Percentiles rank a stretch among this genome's conserved stretches.
Evolutionary conservation across 140 eudicot species (phyloP).

Genomic region (Bidens hawaiensis): DNA sequence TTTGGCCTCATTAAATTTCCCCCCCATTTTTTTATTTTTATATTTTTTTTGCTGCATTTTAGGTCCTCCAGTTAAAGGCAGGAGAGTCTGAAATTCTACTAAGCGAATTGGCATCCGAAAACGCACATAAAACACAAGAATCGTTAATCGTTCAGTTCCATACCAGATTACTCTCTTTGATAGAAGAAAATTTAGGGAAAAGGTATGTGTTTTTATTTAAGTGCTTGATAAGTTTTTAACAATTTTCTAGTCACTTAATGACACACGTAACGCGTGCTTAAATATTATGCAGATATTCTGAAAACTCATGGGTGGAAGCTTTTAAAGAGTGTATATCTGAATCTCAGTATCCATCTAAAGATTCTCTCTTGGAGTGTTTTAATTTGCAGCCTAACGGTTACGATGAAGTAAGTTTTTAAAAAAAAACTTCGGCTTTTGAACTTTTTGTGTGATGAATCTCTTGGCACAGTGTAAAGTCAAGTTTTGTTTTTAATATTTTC

Average conservation of each 20-base stretch:
- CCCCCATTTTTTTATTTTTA: neutral
- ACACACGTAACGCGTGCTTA: neutral
- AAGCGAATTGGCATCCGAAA: constrained; percentile 26
- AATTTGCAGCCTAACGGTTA: constrained; percentile 30
- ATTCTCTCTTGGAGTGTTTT: constrained; percentile 28
- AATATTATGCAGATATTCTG: constrained; percentile 32
- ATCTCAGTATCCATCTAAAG: constrained; percentile 29
- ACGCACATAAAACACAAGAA: constrained; percentile 19
- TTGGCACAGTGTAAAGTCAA: constrained; percentile 43
- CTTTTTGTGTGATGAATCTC: constrained; percentile 53
- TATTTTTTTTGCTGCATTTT: constrained; percentile 6
- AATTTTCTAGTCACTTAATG: constrained; percentile 6
- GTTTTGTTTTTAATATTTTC: neutral
- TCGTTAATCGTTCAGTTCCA: constrained; percentile 35
- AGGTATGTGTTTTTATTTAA: constrained; percentile 28
- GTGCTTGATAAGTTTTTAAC: neutral
- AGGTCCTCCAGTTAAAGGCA: constrained; percentile 48
- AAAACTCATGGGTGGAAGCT: constrained; percentile 40
- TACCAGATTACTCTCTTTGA: constrained; percentile 41
- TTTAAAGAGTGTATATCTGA: constrained; percentile 34
- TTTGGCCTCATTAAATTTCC: neutral
- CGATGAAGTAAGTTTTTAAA: constrained; percentile 25
- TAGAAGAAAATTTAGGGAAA: constrained; percentile 31
- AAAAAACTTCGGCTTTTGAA: constrained; percentile 46
- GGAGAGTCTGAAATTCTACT: constrained; percentile 45